Evolutionary conservation across 2,329 filamentous ascomycete genomes (phyloP).

Genomic region (Fusarium sambucinum): DNA sequence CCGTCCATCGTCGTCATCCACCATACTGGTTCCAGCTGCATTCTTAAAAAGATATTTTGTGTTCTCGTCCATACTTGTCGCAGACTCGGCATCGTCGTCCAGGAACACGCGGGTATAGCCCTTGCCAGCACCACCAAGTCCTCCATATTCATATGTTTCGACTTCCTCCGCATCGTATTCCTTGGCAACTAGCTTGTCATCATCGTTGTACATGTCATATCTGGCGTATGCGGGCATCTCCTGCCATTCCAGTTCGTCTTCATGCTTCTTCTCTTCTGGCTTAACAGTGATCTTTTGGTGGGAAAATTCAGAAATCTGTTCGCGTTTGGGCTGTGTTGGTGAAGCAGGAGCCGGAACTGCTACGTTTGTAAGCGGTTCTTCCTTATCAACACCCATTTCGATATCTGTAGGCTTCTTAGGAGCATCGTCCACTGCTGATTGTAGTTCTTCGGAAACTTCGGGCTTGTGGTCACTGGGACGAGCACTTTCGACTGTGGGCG

Average conservation of each 20-base stretch:
- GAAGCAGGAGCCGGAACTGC: constrained; percentile 28
- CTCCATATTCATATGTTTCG: constrained; percentile 75
- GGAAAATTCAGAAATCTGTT: constrained; percentile 82
- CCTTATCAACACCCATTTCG: constrained; percentile 19
- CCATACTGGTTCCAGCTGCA: constrained; percentile 67
- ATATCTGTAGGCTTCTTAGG: constrained; percentile 19
- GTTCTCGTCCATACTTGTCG: constrained; percentile 96
- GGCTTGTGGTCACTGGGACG: constrained; percentile 17
- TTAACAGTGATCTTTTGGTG: constrained; percentile 80
- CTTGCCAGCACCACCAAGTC: constrained; percentile 89
- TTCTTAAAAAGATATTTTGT: constrained; percentile 95
- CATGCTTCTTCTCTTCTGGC: constrained; percentile 64
- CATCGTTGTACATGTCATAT: constrained; percentile 96
- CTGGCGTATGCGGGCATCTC: constrained; percentile 93
- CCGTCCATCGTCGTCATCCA: constrained; percentile 82
- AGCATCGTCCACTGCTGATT: not conserved
- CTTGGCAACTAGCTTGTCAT: constrained; percentile 85
- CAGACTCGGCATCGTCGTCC: constrained; percentile 93
- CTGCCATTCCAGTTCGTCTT: constrained; percentile 81
- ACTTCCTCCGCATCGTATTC: constrained; percentile 81
- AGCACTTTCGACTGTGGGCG: too few species aligned
- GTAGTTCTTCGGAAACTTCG: constrained; percentile 11
- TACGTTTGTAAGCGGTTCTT: constrained; percentile 24
- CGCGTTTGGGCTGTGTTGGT: constrained; percentile 37
- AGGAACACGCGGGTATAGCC: constrained; percentile 96